phyloP scores from a whole-genome alignment of 2,329 filamentous ascomycete species.

The Aspergillus aculeatus region DNA sequence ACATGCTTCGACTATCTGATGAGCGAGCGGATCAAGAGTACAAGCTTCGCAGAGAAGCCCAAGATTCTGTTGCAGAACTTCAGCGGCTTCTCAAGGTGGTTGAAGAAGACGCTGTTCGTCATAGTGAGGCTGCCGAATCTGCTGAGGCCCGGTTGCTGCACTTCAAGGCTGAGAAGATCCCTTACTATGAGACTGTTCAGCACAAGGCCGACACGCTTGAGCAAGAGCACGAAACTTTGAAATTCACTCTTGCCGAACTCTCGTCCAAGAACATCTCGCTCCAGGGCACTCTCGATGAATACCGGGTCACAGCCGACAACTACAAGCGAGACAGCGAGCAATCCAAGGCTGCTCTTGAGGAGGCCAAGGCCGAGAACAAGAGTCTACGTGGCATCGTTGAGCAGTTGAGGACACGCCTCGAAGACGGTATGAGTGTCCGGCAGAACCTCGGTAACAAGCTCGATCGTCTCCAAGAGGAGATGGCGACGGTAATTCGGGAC shows the following conservation, averaged over 20 bases:
- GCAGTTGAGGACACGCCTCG: slow-evolving; percentile 72
- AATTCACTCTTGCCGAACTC: slow-evolving; percentile 53
- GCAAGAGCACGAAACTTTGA: slow-evolving; percentile 60
- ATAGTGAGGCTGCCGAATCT: slow-evolving; percentile 58
- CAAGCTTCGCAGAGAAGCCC: slow-evolving; percentile 62
- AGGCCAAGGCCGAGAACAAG: slow-evolving; percentile 63
- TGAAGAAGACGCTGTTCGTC: slow-evolving; percentile 53
- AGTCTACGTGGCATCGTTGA: slow-evolving; percentile 72
- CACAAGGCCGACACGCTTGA: slow-evolving; percentile 68
- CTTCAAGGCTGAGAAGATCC: slow-evolving; percentile 67
- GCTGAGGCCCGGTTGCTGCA: slow-evolving; percentile 64
- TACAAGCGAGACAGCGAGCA: slow-evolving; percentile 60
- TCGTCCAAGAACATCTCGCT: slow-evolving; percentile 61
- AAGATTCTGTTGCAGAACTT: slow-evolving; percentile 71
- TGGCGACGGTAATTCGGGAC: slow-evolving; percentile 74
- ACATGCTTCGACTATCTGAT: slow-evolving; percentile 64
- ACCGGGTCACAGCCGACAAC: slow-evolving; percentile 59
- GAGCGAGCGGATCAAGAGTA: slow-evolving; percentile 64
- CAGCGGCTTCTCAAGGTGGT: slow-evolving; percentile 67
- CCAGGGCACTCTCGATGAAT: slow-evolving; percentile 62
- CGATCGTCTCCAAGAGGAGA: slow-evolving; percentile 80
- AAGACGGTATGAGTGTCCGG: slow-evolving; percentile 80
- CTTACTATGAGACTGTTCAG: slow-evolving; percentile 62
- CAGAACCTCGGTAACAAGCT: slow-evolving; percentile 84
- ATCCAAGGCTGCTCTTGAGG: slow-evolving; percentile 48